Evolutionary conservation across 2,329 filamentous ascomycete species (phyloP).

Genomic region (Atkinsonella hypoxylon): DNA sequence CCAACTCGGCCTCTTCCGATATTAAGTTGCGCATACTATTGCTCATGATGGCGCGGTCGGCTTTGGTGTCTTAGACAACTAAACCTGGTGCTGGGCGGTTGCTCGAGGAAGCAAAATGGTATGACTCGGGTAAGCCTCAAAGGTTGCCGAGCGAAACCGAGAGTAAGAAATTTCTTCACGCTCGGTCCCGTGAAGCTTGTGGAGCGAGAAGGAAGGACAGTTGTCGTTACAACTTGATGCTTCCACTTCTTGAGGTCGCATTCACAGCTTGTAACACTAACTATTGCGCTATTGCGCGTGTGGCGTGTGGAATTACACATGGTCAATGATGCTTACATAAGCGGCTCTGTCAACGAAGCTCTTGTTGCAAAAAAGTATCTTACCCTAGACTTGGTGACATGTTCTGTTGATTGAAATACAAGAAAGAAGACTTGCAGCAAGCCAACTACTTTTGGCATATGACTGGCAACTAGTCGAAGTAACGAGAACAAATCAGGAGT

Average conservation of each 20-base stretch:
- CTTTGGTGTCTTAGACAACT: background rate
- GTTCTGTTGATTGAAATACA: too few relatives aligned
- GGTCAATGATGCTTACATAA: slow-evolving; percentile 1
- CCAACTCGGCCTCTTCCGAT: slow-evolving; percentile 74
- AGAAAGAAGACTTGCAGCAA: too few relatives aligned
- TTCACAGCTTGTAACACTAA: slow-evolving; percentile 13
- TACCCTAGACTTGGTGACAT: too few relatives aligned
- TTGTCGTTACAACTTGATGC: background rate
- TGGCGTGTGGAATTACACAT: slow-evolving; percentile 9
- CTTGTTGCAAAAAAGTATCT: background rate
- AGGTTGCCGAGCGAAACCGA: background rate
- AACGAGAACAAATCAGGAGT: too few relatives aligned
- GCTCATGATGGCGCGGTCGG: slow-evolving; percentile 39
- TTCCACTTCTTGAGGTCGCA: slow-evolving; percentile 15
- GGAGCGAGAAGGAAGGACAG: slow-evolving; percentile 6
- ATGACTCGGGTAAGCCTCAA: background rate
- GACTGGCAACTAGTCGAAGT: too few relatives aligned
- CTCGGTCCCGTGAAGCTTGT: slow-evolving; percentile 2
- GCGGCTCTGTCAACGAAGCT: background rate
- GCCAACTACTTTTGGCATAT: too few relatives aligned
- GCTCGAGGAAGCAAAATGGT: background rate
- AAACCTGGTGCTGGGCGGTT: background rate
- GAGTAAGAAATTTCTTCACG: background rate
- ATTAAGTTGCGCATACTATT: slow-evolving; percentile 63
- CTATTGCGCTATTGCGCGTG: slow-evolving; percentile 13